Base-by-base conservation (phyloP, 441 rosid genomes). In the Rhodomyrtus psidioides region DNA sequence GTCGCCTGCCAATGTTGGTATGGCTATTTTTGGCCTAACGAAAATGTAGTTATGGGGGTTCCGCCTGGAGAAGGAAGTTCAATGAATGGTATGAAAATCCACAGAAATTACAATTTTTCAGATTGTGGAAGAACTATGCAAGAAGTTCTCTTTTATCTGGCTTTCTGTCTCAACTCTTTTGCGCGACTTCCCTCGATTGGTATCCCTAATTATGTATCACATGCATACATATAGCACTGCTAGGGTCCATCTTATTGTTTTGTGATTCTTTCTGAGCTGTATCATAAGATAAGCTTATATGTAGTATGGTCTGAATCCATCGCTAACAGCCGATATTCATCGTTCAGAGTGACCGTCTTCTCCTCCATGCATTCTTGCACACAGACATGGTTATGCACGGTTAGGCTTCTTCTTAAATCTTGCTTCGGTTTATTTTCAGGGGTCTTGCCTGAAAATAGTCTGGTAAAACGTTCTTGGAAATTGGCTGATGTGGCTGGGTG, bases 181-280 rank as follows among this genome's bases (percentile, higher is more conserved):
- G 79, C 10, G n/a, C 39, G n/a, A 12, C n/a, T 34, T 34, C 34
- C n/a, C 79, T 39, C 3, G 49, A 70, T 70, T 62, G 13, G 34
- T 30, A 30, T 30, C 75, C 34, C 44, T 9, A 62, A 1, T 62
- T 62, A 26, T 2, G 2, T 30, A 44, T 62, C 24, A 17, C 75
- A 17, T 0, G 0, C 1, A 0, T 62, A 62, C 75, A 19, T 62
- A 30, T 9, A 0, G 23, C 0, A 65, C n/a, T 21, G 49, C 5
- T 1, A 70, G 16, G 79, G 39, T 70, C 79, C 79, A 39, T 70
- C 79, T 70, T 34, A 6, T 70, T 1, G 79, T 70, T 70, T 51
- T 70, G 79, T 21, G 1, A 70, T 70, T 70, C 2, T 21, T 70
- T 1, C 49, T 39, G n/a, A 70, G 49, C 23, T 21, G n/a, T 0